These are phyloP conservation scores for Pulveroboletus sp. DNA, from an alignment of 768 basidiomycete genomes.

Conservation along the genomic window DNA sequence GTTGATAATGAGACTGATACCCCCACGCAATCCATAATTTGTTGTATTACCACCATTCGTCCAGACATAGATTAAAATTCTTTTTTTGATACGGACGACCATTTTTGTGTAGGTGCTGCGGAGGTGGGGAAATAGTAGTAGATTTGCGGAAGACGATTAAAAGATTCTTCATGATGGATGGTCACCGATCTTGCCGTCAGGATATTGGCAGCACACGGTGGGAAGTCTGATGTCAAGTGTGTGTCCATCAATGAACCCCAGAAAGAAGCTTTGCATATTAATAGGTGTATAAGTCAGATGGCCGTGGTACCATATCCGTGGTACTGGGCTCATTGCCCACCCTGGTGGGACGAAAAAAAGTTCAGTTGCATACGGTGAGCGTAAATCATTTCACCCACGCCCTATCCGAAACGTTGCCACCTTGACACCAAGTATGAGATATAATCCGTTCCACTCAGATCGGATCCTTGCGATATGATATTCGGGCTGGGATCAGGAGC, in stretches of 20 bases:
- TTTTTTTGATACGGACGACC: neutral
- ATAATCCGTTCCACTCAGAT: neutral
- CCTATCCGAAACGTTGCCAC: constrained; percentile 8
- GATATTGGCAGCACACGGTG: neutral
- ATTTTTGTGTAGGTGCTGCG: neutral
- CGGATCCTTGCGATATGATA: neutral
- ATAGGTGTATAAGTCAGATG: neutral
- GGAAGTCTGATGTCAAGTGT: neutral
- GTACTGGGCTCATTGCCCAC: neutral
- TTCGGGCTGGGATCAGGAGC: constrained; percentile 4
- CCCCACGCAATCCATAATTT: constrained; percentile 19
- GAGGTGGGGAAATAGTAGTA: neutral
- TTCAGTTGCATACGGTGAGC: neutral
- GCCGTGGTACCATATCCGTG: neutral
- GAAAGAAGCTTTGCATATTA: constrained; percentile 7
- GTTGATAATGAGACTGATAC: constrained; percentile 24
- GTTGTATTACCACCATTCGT: constrained; percentile 22
- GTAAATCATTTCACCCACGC: neutral
- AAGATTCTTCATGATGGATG: neutral
- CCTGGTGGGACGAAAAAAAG: neutral
- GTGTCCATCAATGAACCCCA: constrained; percentile 10
- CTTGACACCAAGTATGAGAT: neutral
- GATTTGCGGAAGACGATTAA: neutral
- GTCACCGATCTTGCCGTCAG: neutral
- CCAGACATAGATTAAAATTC: constrained; percentile 12